Evolutionary conservation across 208 protist genomes (phyloP).

Genomic region (Vickermania ingenoplastis): DNA sequence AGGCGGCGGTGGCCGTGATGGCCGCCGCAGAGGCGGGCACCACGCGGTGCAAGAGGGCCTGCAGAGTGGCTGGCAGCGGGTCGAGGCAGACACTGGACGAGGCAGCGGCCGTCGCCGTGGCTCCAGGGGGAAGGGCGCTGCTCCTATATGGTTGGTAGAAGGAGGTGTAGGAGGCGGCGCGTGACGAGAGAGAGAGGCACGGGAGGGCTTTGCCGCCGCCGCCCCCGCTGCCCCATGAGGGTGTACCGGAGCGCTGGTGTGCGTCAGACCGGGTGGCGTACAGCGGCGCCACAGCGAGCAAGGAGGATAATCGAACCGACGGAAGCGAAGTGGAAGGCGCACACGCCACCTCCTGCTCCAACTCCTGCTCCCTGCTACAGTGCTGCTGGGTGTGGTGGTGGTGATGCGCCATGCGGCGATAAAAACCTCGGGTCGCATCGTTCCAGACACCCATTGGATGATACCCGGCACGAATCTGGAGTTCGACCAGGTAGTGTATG

Average conservation of each 20-base stretch:
- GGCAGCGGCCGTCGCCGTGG: not conserved
- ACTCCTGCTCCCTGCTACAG: no score
- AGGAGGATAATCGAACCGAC: not conserved
- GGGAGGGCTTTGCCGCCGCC: not conserved
- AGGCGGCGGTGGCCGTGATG: not conserved
- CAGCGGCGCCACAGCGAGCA: not conserved
- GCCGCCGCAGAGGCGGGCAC: slow-evolving; percentile 19
- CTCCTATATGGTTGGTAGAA: not conserved
- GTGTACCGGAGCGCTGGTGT: not conserved
- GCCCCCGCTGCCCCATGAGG: not conserved
- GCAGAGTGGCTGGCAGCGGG: slow-evolving; percentile 60
- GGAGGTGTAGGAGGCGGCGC: not conserved
- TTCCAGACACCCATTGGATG: slow-evolving; percentile 57
- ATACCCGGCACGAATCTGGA: slow-evolving; percentile 64
- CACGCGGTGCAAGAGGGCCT: slow-evolving; percentile 49
- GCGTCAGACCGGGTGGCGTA: not conserved
- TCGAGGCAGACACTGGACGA: slow-evolving; percentile 7
- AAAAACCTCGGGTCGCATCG: slow-evolving; percentile 32
- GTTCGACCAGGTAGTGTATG: slow-evolving; percentile 75
- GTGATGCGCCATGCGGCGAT: no score
- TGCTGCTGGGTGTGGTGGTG: not conserved
- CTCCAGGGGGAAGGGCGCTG: not conserved
- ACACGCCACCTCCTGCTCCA: not conserved
- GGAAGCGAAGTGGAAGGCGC: not conserved
- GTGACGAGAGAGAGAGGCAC: not conserved